These are phyloP conservation scores for Pseudogymnoascus sp. DNA, from an alignment of 2,329 filamentous ascomycete species.

Conservation along the genomic window DNA sequence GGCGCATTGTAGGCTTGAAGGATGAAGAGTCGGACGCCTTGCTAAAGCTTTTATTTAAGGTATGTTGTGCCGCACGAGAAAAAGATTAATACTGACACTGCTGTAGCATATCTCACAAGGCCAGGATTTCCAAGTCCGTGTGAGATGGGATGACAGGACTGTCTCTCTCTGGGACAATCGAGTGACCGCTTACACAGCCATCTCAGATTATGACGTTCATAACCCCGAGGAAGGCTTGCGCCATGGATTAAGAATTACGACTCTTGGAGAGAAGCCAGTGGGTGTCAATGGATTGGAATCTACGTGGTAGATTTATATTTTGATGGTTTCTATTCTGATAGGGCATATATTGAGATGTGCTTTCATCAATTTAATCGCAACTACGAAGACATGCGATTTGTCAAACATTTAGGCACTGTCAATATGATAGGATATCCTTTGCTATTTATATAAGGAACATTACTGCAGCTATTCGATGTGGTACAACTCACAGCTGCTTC, in stretches of 20 bases:
- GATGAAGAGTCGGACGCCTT: constrained; percentile 73
- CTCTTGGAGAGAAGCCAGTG: constrained; percentile 31
- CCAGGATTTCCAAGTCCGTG: constrained; percentile 61
- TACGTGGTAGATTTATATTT: constrained; percentile 24
- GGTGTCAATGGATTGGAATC: constrained; percentile 32
- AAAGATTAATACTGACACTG: constrained; percentile 39
- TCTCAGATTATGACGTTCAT: constrained; percentile 35
- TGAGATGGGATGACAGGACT: constrained; percentile 67
- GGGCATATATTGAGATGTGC: not conserved
- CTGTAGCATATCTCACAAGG: constrained; percentile 63
- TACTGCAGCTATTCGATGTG: not conserved
- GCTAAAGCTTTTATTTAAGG: constrained; percentile 61
- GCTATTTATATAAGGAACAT: not conserved
- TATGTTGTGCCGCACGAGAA: constrained; percentile 6
- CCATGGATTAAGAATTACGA: constrained; percentile 35
- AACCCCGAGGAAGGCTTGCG: constrained; percentile 33
- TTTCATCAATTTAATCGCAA: not conserved
- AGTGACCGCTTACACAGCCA: constrained; percentile 38
- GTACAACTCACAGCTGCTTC: not conserved
- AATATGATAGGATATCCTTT: not conserved
- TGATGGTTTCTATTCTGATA: not conserved
- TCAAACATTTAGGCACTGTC: not conserved
- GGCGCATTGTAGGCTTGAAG: constrained; percentile 70
- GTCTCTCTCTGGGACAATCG: constrained; percentile 75
- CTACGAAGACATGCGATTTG: not conserved